Conservation (phyloP, 2,329 filamentous ascomycete genomes). For the Pseudogymnoascus sp. region DNA sequence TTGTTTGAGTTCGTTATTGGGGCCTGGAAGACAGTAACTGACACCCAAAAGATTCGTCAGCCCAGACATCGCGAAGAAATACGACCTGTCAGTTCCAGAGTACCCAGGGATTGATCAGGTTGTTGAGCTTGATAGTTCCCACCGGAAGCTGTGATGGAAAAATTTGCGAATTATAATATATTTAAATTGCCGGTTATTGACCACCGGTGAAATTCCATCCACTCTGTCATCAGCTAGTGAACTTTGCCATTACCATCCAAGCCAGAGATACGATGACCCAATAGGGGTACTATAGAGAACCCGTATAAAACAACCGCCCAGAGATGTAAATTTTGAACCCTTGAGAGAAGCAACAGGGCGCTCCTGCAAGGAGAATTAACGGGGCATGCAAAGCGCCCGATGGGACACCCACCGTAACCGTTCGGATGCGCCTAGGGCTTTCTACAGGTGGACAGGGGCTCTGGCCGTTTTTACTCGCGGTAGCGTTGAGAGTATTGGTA, state of each 20-base stretch:
- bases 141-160: constrained; percentile 41
- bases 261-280: background rate
- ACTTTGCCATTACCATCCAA: background rate
- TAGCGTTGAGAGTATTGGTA: background rate
- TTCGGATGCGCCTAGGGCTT: background rate
- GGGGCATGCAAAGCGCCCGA: background rate
- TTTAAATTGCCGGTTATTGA: constrained; percentile 6
- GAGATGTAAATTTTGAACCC: background rate
- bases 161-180: background rate
- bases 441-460: background rate
- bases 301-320: background rate
- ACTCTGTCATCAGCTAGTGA: background rate
- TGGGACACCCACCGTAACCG: background rate
- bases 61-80: constrained; percentile 71
- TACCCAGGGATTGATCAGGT: constrained; percentile 87
- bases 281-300: background rate
- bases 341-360: background rate
- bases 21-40: constrained; percentile 7
- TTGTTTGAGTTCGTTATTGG: constrained; percentile 4
- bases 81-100: constrained; percentile 70
- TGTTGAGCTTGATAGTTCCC: constrained; percentile 57
- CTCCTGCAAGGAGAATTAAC: background rate
- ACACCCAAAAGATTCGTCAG: constrained; percentile 60
- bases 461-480: background rate
- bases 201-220: background rate